Evolutionary conservation across 345 rosid genomes (phyloP).

Genomic region (Microthlaspi erraticum): DNA sequence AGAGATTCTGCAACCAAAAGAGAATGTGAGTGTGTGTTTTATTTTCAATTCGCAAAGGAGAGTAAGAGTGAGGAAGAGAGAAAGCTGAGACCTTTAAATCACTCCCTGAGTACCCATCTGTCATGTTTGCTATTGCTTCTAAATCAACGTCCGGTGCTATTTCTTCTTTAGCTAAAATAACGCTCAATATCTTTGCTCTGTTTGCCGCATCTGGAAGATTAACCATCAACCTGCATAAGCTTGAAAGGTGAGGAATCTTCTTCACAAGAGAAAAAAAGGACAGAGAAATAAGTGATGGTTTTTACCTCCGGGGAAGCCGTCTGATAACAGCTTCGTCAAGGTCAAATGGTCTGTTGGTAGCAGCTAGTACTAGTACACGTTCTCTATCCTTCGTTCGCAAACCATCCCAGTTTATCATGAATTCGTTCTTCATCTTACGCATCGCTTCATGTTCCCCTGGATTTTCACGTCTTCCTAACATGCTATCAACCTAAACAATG

Average conservation of each 20-base stretch:
- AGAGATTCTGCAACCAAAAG: slow-evolving; percentile 71
- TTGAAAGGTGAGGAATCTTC: background rate
- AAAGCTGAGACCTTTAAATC: slow-evolving; percentile 75
- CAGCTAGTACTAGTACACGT: slow-evolving; percentile 93
- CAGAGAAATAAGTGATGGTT: background rate
- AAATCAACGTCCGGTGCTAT: slow-evolving; percentile 70
- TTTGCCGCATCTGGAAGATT: slow-evolving; percentile 87
- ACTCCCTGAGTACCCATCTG: slow-evolving; percentile 97
- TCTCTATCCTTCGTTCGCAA: slow-evolving; percentile 95
- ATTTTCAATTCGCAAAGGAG: slow-evolving; percentile 17
- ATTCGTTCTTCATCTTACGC: slow-evolving; percentile 99
- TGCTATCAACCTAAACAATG: slow-evolving; percentile 84
- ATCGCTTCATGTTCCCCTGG: slow-evolving; percentile 99
- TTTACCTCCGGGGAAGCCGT: slow-evolving; percentile 93
- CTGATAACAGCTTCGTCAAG: slow-evolving; percentile 98
- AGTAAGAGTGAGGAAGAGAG: background rate
- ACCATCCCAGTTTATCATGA: slow-evolving; percentile 99
- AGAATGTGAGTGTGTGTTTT: background rate
- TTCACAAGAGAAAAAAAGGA: background rate
- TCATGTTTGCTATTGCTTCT: slow-evolving; percentile 86
- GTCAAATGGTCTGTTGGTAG: slow-evolving; percentile 96
- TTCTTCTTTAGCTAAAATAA: slow-evolving; percentile 90
- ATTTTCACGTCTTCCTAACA: slow-evolving; percentile 98
- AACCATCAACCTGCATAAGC: slow-evolving; percentile 81
- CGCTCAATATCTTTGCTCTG: slow-evolving; percentile 80